Base-by-base conservation (phyloP, 2,329 filamentous ascomycete genomes). In the Byssoonygena ceratinophila region DNA sequence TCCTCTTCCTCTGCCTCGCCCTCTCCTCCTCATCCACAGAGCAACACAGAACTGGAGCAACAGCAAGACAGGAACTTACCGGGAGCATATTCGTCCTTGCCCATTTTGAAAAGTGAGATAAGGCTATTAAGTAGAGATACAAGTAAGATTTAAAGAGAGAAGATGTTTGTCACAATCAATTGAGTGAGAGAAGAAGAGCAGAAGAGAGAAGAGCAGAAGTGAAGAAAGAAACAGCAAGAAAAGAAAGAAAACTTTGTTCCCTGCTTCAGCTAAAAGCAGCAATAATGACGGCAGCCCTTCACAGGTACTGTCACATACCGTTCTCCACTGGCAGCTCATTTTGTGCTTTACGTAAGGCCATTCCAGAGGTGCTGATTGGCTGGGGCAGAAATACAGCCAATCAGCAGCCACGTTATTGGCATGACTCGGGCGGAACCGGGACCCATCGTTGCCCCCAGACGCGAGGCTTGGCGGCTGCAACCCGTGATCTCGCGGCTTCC, bases 71-170 rank as follows among this genome's bases (percentile, higher is more conserved):
- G 47, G 27, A 54, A 69, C 73, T 60, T 73, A 76, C 73, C 73
- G 57, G 68, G 63, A 63, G 67, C 63, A 65, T 67, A 70, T 65
- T 59, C 61, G 67, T 74, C 74, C 66, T 70, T 75, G 66, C 58
- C 64, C 66, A 68, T 66, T 66, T 60, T 68, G 64, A 63, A 59
- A 23, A 49, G 52, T 60, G 53, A 29, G 29, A 8, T 27, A n/a
- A 20, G 40, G 32, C 4, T 34, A 41, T 41, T 16, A 51, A 23
- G 22, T 51, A 51, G 22, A 41, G 32, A 52, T 59, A 55, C 52
- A 55, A 64, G 57, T 63, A 64, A 64, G 58, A 58, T 56, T 54
- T 56, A 54, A 51, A 57, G 50, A 57, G 59, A 51, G 54, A 52
- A 54, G 50, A 55, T 50, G 47, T 50, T 58, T 54, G 2, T 23